Evolutionary conservation across 2,329 filamentous ascomycete species (phyloP).

Genomic region (Volutella citrinella): DNA sequence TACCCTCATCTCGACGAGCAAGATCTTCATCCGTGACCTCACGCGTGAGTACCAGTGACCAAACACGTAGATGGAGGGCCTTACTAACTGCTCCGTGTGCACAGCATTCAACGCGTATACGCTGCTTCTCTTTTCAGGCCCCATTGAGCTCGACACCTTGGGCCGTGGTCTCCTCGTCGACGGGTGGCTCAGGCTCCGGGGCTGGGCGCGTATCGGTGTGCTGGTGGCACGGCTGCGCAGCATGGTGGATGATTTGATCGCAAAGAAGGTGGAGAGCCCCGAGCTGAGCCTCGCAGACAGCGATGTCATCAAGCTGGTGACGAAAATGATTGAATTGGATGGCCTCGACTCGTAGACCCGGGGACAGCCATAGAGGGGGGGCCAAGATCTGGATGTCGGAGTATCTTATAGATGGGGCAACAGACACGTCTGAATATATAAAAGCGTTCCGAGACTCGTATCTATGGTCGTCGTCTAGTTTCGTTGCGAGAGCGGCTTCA

Average conservation of each 20-base stretch:
- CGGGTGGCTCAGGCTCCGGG: conserved; percentile 80
- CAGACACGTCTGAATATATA: too few species aligned
- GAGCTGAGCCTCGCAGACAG: conserved; percentile 53
- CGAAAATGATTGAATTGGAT: conserved; percentile 82
- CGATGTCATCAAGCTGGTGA: conserved; percentile 74
- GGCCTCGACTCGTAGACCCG: conserved; percentile 71
- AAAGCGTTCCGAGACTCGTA: too few species aligned
- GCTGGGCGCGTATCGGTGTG: conserved; percentile 94
- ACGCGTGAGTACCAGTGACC: conserved; percentile 62
- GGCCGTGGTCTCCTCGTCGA: conserved; percentile 87
- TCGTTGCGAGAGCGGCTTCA: too few species aligned
- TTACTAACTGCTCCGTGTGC: too few species aligned
- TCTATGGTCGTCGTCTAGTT: too few species aligned
- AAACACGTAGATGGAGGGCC: too few species aligned
- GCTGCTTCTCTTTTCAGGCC: conserved; percentile 82
- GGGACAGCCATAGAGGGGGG: too few species aligned
- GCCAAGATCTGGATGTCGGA: too few species aligned
- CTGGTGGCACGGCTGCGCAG: conserved; percentile 77
- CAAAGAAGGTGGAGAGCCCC: conserved; percentile 75
- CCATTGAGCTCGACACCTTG: conserved; percentile 80
- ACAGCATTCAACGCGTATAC: conserved; percentile 84
- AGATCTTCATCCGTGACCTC: conserved; percentile 86
- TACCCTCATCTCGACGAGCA: conserved; percentile 85
- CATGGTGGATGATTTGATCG: conserved; percentile 84
- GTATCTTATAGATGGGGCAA: too few species aligned